Percentiles rank a stretch among this genome's conserved stretches.
phyloP scores from a whole-genome alignment of 768 basidiomycete genomes.

The Imleria badia region DNA sequence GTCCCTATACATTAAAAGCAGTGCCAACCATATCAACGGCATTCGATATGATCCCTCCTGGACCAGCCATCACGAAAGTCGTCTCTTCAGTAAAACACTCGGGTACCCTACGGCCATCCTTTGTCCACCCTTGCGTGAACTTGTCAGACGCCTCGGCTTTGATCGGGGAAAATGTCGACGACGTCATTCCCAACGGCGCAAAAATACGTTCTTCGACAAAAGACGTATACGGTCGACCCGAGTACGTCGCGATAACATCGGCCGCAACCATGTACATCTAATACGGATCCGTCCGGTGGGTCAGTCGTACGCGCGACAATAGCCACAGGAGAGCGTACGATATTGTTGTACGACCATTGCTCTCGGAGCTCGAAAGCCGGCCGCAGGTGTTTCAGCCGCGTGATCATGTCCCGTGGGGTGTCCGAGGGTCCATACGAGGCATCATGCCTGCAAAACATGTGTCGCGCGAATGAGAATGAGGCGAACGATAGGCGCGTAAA shows the following conservation, averaged over 20 bases:
- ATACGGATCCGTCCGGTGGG: not conserved
- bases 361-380: slow-evolving; percentile 38
- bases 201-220: slow-evolving; percentile 46
- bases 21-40: slow-evolving; percentile 41
- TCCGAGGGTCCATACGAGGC: slow-evolving; percentile 30
- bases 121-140: slow-evolving; percentile 35
- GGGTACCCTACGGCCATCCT: slow-evolving; percentile 34
- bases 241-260: slow-evolving; percentile 35
- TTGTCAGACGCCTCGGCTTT: slow-evolving; percentile 34
- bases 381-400: slow-evolving; percentile 28
- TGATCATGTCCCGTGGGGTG: slow-evolving; percentile 21
- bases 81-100: slow-evolving; percentile 30
- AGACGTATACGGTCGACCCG: slow-evolving; percentile 33
- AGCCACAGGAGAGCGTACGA: slow-evolving; percentile 19
- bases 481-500: not conserved
- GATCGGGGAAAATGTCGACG: slow-evolving; percentile 36
- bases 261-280: slow-evolving; percentile 41
- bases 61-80: slow-evolving; percentile 32
- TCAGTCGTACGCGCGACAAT: not conserved
- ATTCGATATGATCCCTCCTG: slow-evolving; percentile 46
- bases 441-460: slow-evolving; percentile 31
- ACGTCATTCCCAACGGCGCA: slow-evolving; percentile 39
- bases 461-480: not conserved
- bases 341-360: slow-evolving; percentile 40
- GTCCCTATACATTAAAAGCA: not conserved